phyloP scores from a whole-genome alignment of 179 eudicot genomes.

The Carnegiea gigantea region DNA sequence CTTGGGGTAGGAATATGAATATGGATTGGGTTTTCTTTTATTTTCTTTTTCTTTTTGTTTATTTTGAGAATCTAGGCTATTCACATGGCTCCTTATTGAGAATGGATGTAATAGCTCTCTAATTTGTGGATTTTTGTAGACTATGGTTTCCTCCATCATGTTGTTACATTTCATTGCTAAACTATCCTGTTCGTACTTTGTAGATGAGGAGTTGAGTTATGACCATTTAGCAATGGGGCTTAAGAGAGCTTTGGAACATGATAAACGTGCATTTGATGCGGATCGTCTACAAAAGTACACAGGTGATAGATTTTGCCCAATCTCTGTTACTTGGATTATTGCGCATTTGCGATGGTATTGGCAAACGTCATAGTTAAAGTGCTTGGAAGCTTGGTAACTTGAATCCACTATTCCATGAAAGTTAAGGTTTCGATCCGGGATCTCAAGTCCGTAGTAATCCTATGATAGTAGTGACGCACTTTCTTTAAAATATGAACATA shows the following conservation, averaged over 20 bases:
- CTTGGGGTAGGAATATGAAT: too few relatives aligned
- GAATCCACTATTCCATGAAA: neutral
- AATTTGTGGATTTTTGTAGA: neutral
- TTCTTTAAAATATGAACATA: neutral
- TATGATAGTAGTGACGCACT: neutral
- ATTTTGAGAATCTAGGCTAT: too few relatives aligned
- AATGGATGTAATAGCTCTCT: neutral
- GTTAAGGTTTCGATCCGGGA: neutral
- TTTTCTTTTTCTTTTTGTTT: too few relatives aligned
- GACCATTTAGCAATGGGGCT: conserved; percentile 76
- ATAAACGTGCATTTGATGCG: conserved; percentile 76
- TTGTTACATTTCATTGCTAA: neutral
- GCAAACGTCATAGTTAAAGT: neutral
- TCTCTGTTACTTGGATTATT: neutral
- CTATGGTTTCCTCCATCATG: neutral
- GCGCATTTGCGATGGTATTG: neutral
- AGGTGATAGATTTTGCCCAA: conserved; percentile 35
- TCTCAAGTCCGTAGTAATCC: neutral
- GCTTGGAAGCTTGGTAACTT: neutral
- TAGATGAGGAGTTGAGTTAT: conserved; percentile 73
- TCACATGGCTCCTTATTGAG: neutral
- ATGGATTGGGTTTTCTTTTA: too few relatives aligned
- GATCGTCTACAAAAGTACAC: conserved; percentile 81
- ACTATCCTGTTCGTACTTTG: conserved; percentile 4
- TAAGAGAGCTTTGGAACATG: conserved; percentile 64